Evolutionary conservation across 352 stramenopile species (phyloP), one percentile per base, ranked within the genome.

Genomic region (Stephanocyclus meneghinianus): DNA sequence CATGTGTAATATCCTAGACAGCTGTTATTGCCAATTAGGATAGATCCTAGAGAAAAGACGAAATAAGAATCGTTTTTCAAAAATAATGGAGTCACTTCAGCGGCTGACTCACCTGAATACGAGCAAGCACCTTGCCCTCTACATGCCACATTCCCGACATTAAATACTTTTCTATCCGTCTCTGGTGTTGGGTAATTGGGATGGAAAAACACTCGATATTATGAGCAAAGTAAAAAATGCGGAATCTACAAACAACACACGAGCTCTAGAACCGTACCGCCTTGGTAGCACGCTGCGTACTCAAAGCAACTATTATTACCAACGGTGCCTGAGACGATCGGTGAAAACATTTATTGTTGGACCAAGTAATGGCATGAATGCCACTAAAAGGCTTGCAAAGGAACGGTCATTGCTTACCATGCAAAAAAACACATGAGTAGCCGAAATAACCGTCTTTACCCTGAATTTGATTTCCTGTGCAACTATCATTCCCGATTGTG

Each of bases 221-320:
- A 60, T 32, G 4, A 60, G 5, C 9, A 1, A 35, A 6, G 26
- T 6, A 35, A 26, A 60, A 60, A 35, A 60, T 60, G 30, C 30
- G 8, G 21, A 16, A 60, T 30, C 9, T 10, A 11, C 15, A 16
- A 60, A 6, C 5, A 60, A 4, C 15, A 35, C 29, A 11, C 3
- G 11, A 26, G 10, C 29, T 32, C 8, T 32, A 3, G 11, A 5
- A 30, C n/a, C 51, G 4, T 60, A 60, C 51, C n/a, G 8, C 4
- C 4, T 45, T 63, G 55, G 30, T 45, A 63, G 3, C 55, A 63
- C 1, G 26, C 30, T 63, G 9, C 55, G n/a, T 63, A 63, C 44
- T 63, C 55, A 45, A 45, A 63, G 47, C 55, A 63, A 4, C 55
- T 63, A 45, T 44, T 63, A 29, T 63, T 21, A 21, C 55, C 55